phyloP scores from a whole-genome alignment of 1,139 yeast species.

The Sugiyamaella neomexicana region DNA sequence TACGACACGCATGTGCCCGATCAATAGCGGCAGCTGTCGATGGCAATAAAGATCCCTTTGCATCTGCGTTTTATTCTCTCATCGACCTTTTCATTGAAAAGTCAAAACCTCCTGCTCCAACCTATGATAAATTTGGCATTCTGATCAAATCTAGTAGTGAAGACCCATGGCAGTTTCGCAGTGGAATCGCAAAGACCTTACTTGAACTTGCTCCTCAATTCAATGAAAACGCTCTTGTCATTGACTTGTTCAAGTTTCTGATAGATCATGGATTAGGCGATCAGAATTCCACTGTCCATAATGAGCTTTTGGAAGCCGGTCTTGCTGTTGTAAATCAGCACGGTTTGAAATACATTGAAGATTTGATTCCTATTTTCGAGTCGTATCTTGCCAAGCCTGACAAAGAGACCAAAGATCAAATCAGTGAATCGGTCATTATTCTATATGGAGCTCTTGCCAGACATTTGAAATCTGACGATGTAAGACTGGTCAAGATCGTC shows the following conservation, averaged over 20 bases:
- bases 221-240: conserved; percentile 41
- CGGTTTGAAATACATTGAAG: conserved; percentile 66
- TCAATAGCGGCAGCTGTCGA: conserved; percentile 47
- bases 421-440: conserved; percentile 79
- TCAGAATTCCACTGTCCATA: conserved; percentile 67
- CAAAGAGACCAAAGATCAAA: conserved; percentile 51
- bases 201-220: conserved; percentile 58
- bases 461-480: conserved; percentile 65
- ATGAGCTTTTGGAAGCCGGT: conserved; percentile 89
- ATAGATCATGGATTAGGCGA: conserved; percentile 68
- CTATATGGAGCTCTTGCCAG: conserved; percentile 86
- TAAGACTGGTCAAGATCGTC: conserved; percentile 62
- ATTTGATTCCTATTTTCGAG: conserved; percentile 77
- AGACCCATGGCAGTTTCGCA: conserved; percentile 83
- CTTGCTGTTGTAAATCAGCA: conserved; percentile 62
- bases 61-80: conserved; percentile 40
- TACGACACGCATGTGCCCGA: conserved; percentile 17
- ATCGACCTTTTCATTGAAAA: conserved; percentile 57
- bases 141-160: conserved; percentile 63
- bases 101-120: conserved; percentile 75
- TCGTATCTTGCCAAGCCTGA: conserved; percentile 44
- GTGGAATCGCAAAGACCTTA: conserved; percentile 73
- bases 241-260: conserved; percentile 57
- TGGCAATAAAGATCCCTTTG: conserved; percentile 30
- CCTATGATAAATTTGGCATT: conserved; percentile 76